Conservation (phyloP, 75 land plant genomes). For the Gnetum montanum region DNA sequence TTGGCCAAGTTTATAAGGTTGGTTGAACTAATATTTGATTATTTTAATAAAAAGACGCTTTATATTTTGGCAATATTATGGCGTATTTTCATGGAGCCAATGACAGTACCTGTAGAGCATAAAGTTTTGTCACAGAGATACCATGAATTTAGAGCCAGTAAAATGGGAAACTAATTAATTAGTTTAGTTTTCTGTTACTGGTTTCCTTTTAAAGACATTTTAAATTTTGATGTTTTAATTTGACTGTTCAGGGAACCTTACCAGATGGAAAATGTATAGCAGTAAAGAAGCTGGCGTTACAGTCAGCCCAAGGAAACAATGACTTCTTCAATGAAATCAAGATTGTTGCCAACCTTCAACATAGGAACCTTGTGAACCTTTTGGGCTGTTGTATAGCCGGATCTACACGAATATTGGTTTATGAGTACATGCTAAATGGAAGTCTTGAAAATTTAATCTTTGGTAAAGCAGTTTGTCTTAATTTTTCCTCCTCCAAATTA, state of each 20-base stretch:
- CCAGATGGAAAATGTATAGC: constrained; percentile 12
- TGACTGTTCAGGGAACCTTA: constrained; percentile 4
- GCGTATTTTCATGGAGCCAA: too few relatives aligned
- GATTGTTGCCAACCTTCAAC: constrained; percentile 15
- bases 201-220: too few relatives aligned
- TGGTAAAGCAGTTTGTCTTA: constrained; percentile 5
- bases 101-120: too few relatives aligned
- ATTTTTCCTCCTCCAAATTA: not conserved
- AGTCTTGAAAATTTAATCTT: constrained; percentile 15
- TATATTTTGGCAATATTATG: too few relatives aligned
- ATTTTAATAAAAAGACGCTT: too few relatives aligned
- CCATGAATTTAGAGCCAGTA: too few relatives aligned
- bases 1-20: too few relatives aligned
- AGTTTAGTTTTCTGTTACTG: too few relatives aligned
- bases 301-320: constrained; percentile 3
- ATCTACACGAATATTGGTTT: constrained; percentile 13
- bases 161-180: too few relatives aligned
- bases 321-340: constrained; percentile 26
- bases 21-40: too few relatives aligned
- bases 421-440: constrained; percentile 18
- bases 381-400: constrained; percentile 21
- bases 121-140: too few relatives aligned
- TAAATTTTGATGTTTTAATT: too few relatives aligned
- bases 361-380: constrained; percentile 15
- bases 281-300: constrained; percentile 12